Conservation (phyloP, 176 grass and related monocot genomes). For the Hsuehochloa calcarea region DNA sequence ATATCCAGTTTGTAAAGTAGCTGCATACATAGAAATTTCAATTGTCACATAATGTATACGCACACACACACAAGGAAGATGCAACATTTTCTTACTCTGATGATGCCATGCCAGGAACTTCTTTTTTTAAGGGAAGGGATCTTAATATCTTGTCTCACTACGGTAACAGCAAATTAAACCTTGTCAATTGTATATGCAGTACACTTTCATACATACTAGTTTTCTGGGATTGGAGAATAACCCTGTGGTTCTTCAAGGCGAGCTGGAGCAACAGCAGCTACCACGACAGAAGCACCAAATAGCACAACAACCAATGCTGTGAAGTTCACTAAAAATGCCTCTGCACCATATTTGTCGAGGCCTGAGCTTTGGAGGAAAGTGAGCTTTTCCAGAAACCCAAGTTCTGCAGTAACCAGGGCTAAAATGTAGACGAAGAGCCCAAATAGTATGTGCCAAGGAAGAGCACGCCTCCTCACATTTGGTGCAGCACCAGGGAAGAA, state of each 20-base stretch:
- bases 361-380: too few relatives aligned
- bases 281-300: constrained; percentile 65
- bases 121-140: background rate
- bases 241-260: constrained; percentile 57
- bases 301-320: constrained; percentile 72
- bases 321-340: constrained; percentile 83
- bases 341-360: constrained; percentile 60
- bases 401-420: too few relatives aligned
- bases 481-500: too few relatives aligned
- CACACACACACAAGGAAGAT: constrained; percentile 19
- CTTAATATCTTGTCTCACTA: background rate
- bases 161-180: background rate
- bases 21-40: background rate
- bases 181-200: background rate
- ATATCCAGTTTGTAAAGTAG: background rate
- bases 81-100: constrained; percentile 18
- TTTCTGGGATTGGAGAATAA: constrained; percentile 66
- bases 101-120: background rate
- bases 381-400: too few relatives aligned
- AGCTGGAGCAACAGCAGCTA: constrained; percentile 59
- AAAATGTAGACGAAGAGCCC: too few relatives aligned
- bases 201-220: constrained; percentile 22
- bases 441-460: too few relatives aligned
- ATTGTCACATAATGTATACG: constrained; percentile 19
- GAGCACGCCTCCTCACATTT: too few relatives aligned